Base-by-base conservation (phyloP, 352 stramenopile genomes). In the Phytophthora citricola region DNA sequence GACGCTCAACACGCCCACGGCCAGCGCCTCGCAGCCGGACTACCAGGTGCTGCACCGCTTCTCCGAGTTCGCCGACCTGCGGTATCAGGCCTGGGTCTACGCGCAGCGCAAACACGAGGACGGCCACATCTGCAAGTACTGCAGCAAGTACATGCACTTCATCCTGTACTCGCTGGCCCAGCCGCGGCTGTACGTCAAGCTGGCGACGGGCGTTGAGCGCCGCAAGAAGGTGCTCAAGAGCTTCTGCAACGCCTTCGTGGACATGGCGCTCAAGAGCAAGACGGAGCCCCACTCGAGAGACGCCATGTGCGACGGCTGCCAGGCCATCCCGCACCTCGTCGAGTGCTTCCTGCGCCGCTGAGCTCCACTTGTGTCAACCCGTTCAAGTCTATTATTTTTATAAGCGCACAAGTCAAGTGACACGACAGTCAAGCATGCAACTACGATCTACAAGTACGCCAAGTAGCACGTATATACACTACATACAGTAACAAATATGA, bases 141-240 rank as follows among this genome's bases (percentile, higher is more conserved):
- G 73, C 71, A 76, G 69, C 62, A 74, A 71, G 38, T 79, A 80
- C 63, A 85, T 85, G 76, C 63, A 80, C 58, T 85, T 77, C 67
- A 79, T 85, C 48, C 63, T 81, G n/a, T 79, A 78, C 71, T 76
- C 58, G 17, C 53, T 85, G 29, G 34, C 70, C 8, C 76, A 85
- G 52, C 76, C 76, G 20, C 66, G 76, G 10, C 45, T 82, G 26
- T 58, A 80, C 36, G 66, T 82, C 52, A 79, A 77, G 36, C 57
- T 84, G 36, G 54, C 22, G 31, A 60, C 67, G 24, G 54, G 70
- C 20, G 53, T 73, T 24, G 66, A 63, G 46, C 56, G 53, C 47
- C 76, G 76, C 60, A 81, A 82, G 62, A 71, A 78, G 47, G 45
- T 85, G 48, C 68, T 85, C 38, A 40, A 48, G 36, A 80, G 31